These are phyloP conservation scores for Chlorella sorokiniana DNA, from an alignment of 139 green algal genomes.

Conservation along the genomic window DNA sequence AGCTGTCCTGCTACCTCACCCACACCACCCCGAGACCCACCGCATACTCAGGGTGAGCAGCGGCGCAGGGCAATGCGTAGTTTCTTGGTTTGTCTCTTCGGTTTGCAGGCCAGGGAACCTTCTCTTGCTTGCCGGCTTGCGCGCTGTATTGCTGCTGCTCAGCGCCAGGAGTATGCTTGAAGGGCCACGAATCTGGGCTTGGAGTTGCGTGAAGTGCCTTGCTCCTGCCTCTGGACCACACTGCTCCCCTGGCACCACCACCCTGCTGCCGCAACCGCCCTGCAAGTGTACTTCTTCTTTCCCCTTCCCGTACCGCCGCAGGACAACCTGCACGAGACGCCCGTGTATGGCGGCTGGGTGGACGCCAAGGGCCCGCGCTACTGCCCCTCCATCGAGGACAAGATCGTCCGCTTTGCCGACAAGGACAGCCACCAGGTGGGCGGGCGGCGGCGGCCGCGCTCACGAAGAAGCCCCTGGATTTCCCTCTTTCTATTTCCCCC, in stretches of 20 bases:
- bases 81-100: too few species aligned
- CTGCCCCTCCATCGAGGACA: conserved; percentile 98
- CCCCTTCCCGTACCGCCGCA: background rate
- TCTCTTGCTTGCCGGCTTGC: background rate
- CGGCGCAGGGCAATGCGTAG: too few species aligned
- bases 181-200: too few species aligned
- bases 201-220: background rate
- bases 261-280: background rate
- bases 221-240: background rate
- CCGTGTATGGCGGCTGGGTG: conserved; percentile 96
- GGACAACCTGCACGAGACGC: conserved; percentile 87
- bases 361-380: conserved; percentile 89
- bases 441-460: too few species aligned
- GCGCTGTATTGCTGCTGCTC: background rate
- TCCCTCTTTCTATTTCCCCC: background rate
- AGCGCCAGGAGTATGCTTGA: too few species aligned
- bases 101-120: background rate
- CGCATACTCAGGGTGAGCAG: conserved; percentile 71
- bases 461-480: background rate
- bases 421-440: conserved; percentile 85
- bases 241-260: background rate
- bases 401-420: conserved; percentile 96
- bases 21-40: conserved; percentile 93
- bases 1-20: conserved; percentile 94
- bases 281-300: background rate